Evolutionary conservation across 495 filamentous ascomycete species (phyloP).

Genomic region (Penicillium angulare): DNA sequence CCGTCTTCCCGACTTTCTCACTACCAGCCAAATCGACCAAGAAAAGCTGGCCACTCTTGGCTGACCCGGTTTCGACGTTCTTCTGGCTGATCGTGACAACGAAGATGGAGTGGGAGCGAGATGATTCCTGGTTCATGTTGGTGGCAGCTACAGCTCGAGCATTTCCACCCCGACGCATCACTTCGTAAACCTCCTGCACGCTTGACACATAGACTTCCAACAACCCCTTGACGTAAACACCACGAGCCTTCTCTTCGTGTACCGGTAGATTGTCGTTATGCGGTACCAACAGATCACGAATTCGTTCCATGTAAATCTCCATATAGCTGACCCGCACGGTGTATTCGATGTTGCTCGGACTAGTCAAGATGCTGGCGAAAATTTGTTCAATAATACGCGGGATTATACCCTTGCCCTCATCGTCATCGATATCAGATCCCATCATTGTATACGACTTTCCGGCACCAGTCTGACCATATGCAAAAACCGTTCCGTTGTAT

Average conservation of each 20-base stretch:
- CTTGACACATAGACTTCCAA: slow-evolving; percentile 94
- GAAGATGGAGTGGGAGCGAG: slow-evolving; percentile 97
- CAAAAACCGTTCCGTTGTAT: slow-evolving; percentile 99
- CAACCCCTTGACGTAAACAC: slow-evolving; percentile 96
- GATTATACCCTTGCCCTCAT: slow-evolving; percentile 85
- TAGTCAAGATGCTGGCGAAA: slow-evolving; percentile 88
- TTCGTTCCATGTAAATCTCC: slow-evolving; percentile 99
- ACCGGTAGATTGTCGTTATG: slow-evolving; percentile 95
- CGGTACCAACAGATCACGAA: slow-evolving; percentile 87
- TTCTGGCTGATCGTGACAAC: slow-evolving; percentile 97
- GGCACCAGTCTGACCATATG: slow-evolving; percentile 97
- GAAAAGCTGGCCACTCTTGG: slow-evolving; percentile 95
- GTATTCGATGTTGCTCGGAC: slow-evolving; percentile 93
- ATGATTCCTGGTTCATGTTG: slow-evolving; percentile 99
- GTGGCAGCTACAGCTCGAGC: slow-evolving; percentile 94
- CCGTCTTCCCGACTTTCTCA: slow-evolving; percentile 98
- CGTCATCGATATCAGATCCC: slow-evolving; percentile 94
- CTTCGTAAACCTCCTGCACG: slow-evolving; percentile 93
- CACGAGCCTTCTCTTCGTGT: slow-evolving; percentile 93
- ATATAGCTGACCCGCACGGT: slow-evolving; percentile 98
- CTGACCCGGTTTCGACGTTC: slow-evolving; percentile 94
- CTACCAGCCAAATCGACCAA: slow-evolving; percentile 96
- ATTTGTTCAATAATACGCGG: slow-evolving; percentile 98
- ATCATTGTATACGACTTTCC: slow-evolving; percentile 99
- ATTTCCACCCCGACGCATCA: slow-evolving; percentile 89